phyloP scores from a whole-genome alignment of 805 yeast genomes.

The Saccharomyces eubayanus region DNA sequence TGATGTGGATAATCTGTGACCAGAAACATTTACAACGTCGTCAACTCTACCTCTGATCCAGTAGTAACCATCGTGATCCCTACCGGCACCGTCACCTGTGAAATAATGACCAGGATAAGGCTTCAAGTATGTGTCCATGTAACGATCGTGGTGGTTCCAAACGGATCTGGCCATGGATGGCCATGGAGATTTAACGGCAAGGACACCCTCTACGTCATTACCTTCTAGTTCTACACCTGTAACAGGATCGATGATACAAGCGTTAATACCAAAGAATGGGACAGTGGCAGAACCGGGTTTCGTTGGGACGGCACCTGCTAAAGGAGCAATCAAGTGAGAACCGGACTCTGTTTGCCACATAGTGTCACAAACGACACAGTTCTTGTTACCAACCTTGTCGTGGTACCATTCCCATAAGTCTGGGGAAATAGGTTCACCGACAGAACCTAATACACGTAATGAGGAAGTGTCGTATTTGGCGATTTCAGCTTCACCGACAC shows the following conservation, averaged over 20 bases:
- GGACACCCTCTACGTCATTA: slow-evolving; percentile 91
- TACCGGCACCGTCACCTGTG: slow-evolving; percentile 95
- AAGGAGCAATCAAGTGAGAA: slow-evolving; percentile 83
- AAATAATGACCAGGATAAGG: slow-evolving; percentile 88
- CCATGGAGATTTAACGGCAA: slow-evolving; percentile 87
- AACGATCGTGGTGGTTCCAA: slow-evolving; percentile 74
- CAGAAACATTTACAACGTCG: slow-evolving; percentile 91
- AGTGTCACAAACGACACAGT: slow-evolving; percentile 84
- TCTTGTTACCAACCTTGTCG: slow-evolving; percentile 77
- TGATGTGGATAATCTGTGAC: slow-evolving; percentile 89
- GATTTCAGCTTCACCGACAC: slow-evolving; percentile 78
- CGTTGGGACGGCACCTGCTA: slow-evolving; percentile 90
- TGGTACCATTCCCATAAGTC: slow-evolving; percentile 98
- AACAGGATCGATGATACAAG: slow-evolving; percentile 88
- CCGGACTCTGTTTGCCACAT: slow-evolving; percentile 98
- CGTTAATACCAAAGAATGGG: slow-evolving; percentile 92
- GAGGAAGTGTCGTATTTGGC: slow-evolving; percentile 71
- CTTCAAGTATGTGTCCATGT: slow-evolving; percentile 76
- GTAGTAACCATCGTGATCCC: slow-evolving; percentile 86
- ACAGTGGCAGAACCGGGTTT: slow-evolving; percentile 96
- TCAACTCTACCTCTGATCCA: slow-evolving; percentile 97
- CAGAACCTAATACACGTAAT: slow-evolving; percentile 83
- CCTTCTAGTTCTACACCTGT: slow-evolving; percentile 77
- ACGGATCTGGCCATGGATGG: slow-evolving; percentile 98
- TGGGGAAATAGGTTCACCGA: slow-evolving; percentile 94